Conservation (phyloP, 768 basidiomycete genomes). For the Clitopilus hobsonii region DNA sequence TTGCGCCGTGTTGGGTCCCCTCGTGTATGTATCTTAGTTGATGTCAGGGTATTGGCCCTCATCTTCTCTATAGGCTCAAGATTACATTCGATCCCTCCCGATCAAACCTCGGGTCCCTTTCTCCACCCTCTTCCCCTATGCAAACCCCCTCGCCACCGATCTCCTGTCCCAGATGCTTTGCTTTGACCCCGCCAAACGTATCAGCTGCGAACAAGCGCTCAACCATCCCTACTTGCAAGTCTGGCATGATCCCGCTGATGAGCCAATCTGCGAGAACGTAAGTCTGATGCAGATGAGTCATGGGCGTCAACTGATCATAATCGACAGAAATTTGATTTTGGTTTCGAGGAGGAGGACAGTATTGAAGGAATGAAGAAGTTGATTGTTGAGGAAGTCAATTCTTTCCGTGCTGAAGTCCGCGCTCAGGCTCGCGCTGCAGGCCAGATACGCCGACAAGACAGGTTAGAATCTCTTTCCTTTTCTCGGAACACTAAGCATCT, state of each 20-base stretch:
- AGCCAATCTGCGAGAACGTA: constrained; percentile 80
- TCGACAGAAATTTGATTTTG: constrained; percentile 85
- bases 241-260: constrained; percentile 97
- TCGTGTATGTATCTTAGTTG: constrained; percentile 47
- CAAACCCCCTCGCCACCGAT: constrained; percentile 92
- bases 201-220: constrained; percentile 93
- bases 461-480: constrained; percentile 32
- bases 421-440: constrained; percentile 71
- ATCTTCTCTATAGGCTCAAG: constrained; percentile 65
- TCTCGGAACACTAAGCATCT: constrained; percentile 2
- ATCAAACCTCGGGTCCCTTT: constrained; percentile 96
- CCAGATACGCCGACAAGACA: constrained; percentile 75
- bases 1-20: constrained; percentile 95
- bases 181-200: constrained; percentile 95
- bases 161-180: constrained; percentile 86
- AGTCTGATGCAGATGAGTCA: constrained; percentile 13
- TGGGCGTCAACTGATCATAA: neutral
- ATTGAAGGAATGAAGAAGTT: constrained; percentile 97
- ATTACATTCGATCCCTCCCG: constrained; percentile 96
- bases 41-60: neutral
- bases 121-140: constrained; percentile 86
- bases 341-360: constrained; percentile 93
- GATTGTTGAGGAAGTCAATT: constrained; percentile 88
- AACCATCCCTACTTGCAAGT: constrained; percentile 93
- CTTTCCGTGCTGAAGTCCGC: constrained; percentile 88